Evolutionary conservation across 805 yeast species (phyloP), one percentile per base, ranked within the genome.

Genomic region (Ogataea polymorpha): DNA sequence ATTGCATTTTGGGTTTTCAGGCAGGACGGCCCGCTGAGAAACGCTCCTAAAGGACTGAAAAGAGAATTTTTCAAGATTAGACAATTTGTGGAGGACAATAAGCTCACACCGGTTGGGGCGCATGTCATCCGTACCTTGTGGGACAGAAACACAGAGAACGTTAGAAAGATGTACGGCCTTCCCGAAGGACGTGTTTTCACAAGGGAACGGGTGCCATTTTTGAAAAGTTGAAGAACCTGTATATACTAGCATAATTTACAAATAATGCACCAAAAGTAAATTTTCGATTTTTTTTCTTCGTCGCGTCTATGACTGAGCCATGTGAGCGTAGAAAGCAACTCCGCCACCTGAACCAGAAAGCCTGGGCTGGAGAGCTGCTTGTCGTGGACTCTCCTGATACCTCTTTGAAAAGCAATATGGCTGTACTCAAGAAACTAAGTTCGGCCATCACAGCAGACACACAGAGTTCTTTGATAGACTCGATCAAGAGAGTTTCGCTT

Each of bases 1-100:
- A 80, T 85, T 41, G 80, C 86, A 37, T 77, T 87, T 31, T 90
- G 97, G 96, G 95, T 89, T 4, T 84, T 88, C 62, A 80, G 89
- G 65, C 98, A 93, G 64, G 44, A 45, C 11, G 45, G 61, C 3
- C 57, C 49, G 3, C 44, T 57, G 18, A 49, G 48, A 15, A 49
- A 32, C 48, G 51, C 51, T 25, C 43, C 54, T 14, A 44, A 42
- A n/a, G 50, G 46, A 26, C 42, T 56, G 3, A 35, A 59, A 25
- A 63, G 80, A 49, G 75, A 74, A 10, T 59, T 67, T 41, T 91
- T 91, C 58, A 77, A 87, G 54, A 80, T 91, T 47, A 78, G 98
- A 59, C 54, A 57, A 6, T 90, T 88, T 61, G 85, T 71, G 12
- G 69, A 64, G 3, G 48, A 63, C 3, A 59, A 85, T 61, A 59